Percentiles rank a stretch among this genome's conserved stretches.
Evolutionary conservation across 495 filamentous ascomycete genomes (phyloP).

Genomic region (Tuber aestivum): DNA sequence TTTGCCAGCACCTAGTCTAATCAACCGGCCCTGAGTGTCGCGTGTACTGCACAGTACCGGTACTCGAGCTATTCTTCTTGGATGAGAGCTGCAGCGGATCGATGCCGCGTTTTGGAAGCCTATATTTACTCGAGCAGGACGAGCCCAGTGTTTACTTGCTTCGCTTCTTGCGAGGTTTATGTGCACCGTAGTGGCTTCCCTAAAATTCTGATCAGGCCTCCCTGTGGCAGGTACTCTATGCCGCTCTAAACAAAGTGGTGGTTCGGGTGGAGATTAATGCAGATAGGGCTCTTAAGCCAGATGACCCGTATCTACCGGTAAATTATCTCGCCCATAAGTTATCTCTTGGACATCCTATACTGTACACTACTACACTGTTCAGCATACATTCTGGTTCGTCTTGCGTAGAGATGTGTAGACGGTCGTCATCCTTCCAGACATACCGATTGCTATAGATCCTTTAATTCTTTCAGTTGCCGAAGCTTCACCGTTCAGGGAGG

Average conservation of each 20-base stretch:
- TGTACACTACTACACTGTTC: no score
- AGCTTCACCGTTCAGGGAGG: no score
- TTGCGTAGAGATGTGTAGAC: no score
- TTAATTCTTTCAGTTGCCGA: no score
- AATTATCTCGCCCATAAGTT: no score
- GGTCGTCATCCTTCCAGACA: no score
- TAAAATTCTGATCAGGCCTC: not conserved
- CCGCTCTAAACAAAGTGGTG: not conserved
- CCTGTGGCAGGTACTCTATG: not conserved
- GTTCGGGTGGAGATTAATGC: not conserved
- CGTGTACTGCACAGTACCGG: not conserved
- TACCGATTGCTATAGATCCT: no score
- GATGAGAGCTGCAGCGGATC: not conserved
- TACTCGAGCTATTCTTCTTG: not conserved
- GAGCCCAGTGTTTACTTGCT: not conserved
- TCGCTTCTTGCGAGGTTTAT: not conserved
- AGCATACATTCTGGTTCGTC: no score
- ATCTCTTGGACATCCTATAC: no score
- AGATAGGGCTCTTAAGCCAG: not conserved
- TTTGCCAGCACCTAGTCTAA: not conserved
- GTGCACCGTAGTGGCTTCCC: not conserved
- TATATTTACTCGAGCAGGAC: not conserved
- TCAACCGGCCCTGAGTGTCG: not conserved
- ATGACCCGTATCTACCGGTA: no score
- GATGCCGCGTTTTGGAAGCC: not conserved